phyloP scores from a whole-genome alignment of 192 early-diverging fungal genomes.

The Anaeromyces robustus region DNA sequence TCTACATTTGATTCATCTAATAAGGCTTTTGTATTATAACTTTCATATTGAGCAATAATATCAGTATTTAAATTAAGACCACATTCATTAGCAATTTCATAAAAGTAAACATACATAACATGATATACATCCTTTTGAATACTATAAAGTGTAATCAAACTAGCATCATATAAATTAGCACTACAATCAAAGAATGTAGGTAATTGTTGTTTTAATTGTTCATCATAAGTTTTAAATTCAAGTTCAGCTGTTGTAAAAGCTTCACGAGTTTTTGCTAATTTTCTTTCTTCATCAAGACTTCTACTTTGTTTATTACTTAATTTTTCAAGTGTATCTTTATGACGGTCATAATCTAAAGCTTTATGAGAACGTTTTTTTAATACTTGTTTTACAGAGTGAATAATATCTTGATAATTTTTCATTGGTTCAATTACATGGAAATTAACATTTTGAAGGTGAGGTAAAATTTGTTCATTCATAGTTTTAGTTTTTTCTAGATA shows the following conservation, averaged over 20 bases:
- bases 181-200: conserved; percentile 59
- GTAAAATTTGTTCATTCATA: not conserved
- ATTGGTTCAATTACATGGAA: not conserved
- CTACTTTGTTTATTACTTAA: conserved; percentile 46
- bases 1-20: not conserved
- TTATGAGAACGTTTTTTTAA: conserved; percentile 72
- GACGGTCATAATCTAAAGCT: conserved; percentile 82
- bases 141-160: conserved; percentile 69
- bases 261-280: conserved; percentile 25
- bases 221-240: conserved; percentile 75
- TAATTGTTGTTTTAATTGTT: conserved; percentile 63
- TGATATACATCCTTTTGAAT: conserved; percentile 66
- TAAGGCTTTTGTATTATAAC: not conserved
- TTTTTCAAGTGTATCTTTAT: conserved; percentile 54
- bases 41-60: not conserved
- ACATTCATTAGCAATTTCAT: conserved; percentile 6
- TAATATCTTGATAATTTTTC: not conserved
- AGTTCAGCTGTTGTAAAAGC: conserved; percentile 62
- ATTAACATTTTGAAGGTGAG: not conserved
- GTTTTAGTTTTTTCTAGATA: not conserved
- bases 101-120: conserved; percentile 40
- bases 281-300: conserved; percentile 45
- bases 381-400: not conserved
- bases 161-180: conserved; percentile 68
- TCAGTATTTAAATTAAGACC: not conserved